phyloP scores from a whole-genome alignment of 2,329 filamentous ascomycete genomes.

The Amesomyces nigricolor region DNA sequence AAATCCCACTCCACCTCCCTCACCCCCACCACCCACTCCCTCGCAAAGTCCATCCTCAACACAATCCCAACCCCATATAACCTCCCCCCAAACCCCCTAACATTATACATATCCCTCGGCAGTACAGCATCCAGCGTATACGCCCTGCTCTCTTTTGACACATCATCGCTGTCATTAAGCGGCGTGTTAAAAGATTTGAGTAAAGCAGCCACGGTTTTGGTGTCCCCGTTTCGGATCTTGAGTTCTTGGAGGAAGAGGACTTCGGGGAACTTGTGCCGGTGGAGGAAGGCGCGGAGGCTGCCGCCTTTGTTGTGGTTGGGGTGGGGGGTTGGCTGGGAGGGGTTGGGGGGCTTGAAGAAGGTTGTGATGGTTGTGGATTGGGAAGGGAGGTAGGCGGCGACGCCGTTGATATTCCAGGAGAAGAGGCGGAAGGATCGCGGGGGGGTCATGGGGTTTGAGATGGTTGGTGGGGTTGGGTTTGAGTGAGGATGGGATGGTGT shows the following conservation, averaged over 20 bases:
- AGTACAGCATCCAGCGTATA: constrained; percentile 39
- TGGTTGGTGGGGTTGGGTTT: too few relatives aligned
- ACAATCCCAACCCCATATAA: constrained; percentile 49
- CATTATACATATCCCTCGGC: constrained; percentile 45
- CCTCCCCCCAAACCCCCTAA: constrained; percentile 43
- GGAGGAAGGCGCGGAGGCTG: constrained; percentile 23
- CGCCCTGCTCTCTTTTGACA: background rate
- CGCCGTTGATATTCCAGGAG: constrained; percentile 29
- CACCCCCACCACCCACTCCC: constrained; percentile 27
- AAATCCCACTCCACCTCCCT: constrained; percentile 44
- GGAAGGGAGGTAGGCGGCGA: constrained; percentile 22
- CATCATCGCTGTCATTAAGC: background rate
- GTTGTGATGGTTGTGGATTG: constrained; percentile 23
- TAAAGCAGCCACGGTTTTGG: constrained; percentile 15
- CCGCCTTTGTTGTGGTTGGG: background rate
- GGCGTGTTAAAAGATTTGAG: constrained; percentile 22
- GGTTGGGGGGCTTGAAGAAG: constrained; percentile 23
- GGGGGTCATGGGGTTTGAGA: background rate
- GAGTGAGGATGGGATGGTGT: too few relatives aligned
- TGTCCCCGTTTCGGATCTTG: constrained; percentile 21
- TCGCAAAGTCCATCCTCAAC: constrained; percentile 39
- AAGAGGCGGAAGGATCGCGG: constrained; percentile 22
- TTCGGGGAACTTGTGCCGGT: constrained; percentile 26
- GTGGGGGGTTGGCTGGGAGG: background rate
- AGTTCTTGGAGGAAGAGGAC: constrained; percentile 28